phyloP scores from a whole-genome alignment of 2,329 filamentous ascomycete species.

The Alternaria brassicae region DNA sequence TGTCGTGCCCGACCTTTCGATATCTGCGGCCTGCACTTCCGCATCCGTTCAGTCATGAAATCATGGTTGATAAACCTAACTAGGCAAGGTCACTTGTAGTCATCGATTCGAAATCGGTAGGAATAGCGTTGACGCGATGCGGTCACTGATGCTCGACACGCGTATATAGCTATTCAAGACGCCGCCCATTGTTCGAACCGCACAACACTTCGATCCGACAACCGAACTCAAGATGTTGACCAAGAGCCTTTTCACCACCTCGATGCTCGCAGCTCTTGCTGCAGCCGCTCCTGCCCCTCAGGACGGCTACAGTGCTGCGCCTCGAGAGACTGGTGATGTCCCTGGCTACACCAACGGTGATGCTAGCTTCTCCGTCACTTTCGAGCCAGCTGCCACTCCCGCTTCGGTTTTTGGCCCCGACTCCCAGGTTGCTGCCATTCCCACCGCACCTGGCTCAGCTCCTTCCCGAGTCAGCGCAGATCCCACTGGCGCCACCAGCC shows the following conservation, averaged over 20 bases:
- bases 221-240: constrained; percentile 46
- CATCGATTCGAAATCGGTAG: constrained; percentile 28
- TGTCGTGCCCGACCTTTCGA: constrained; percentile 28
- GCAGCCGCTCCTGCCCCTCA: constrained; percentile 52
- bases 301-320: constrained; percentile 8
- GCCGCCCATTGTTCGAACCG: neutral
- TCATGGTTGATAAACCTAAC: constrained; percentile 34
- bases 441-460: constrained; percentile 44
- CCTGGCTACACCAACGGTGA: constrained; percentile 56
- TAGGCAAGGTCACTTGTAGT: constrained; percentile 22
- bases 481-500: constrained; percentile 67
- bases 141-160: constrained; percentile 11
- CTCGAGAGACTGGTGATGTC: constrained; percentile 23
- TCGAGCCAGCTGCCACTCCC: constrained; percentile 40
- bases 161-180: constrained; percentile 22
- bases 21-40: constrained; percentile 30
- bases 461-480: constrained; percentile 57
- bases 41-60: constrained; percentile 45
- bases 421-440: constrained; percentile 50
- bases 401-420: constrained; percentile 55
- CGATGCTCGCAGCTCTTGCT: constrained; percentile 46
- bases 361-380: constrained; percentile 51
- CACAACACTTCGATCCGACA: constrained; percentile 16
- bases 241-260: constrained; percentile 43
- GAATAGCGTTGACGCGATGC: constrained; percentile 15